Evolutionary conservation across 768 basidiomycete species (phyloP), one percentile per base, ranked within the genome.

Genomic region (Leccinum pellstonianum): DNA sequence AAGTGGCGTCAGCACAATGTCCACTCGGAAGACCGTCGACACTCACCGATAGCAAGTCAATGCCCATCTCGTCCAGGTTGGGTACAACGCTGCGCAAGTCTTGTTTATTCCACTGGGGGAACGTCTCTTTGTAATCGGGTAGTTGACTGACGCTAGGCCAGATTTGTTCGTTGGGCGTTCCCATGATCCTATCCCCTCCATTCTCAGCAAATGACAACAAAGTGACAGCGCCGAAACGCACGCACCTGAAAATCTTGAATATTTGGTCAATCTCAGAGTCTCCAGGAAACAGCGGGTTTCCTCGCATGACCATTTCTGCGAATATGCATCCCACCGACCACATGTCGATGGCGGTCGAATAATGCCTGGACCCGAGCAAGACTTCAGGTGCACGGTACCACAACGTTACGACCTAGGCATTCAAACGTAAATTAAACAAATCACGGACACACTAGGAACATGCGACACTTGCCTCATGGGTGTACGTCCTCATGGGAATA

Each of bases 211-310:
- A 31, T 9, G 31, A 11, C 17, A 31, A 51, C 10, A n/a, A 31
- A 33, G 50, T 49, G 14, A 7, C 25, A 17, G 33, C 4, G 11
- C 6, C 29, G 25, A 19, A 27, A 50, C 9, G n/a, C 12, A 58
- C 63, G 55, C 62, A 95, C 97, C 93, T 86, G 83, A 98, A 99
- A 69, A 99, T 99, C 76, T 93, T 90, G 85, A 98, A 98, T 64
- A 98, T 98, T 79, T 99, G 97, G 76, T 99, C 97, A 70, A 98
- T 99, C 77, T 99, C 97, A 27, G 97, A 98, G 77, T 99, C 97
- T 5, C 97, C 97, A 23, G 97, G 96, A 83, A 99, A 99, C 12
- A 98, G 80, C 2, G 96, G 84, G 85, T 71, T 87, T 64, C 91
- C 91, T 61, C 86, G 83, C 90, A 95, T 92, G 56, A 93, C 89